Evolutionary conservation across 345 rosid genomes (phyloP).

Genomic region (Hibiscus syriacus): DNA sequence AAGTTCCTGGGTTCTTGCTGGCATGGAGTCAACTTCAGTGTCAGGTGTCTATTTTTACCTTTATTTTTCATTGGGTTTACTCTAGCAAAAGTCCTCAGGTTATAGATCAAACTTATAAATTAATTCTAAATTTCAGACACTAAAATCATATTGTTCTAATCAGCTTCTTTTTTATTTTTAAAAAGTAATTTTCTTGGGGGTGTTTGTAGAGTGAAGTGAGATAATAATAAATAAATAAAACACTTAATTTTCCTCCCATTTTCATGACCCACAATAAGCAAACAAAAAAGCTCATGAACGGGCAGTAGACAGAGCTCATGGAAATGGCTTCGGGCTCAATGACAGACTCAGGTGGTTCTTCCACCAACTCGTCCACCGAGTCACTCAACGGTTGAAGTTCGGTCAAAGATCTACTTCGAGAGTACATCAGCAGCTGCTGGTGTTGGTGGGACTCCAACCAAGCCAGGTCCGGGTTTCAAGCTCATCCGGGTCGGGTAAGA

Average conservation of each 20-base stretch:
- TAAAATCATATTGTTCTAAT: too few relatives aligned
- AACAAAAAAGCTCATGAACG: constrained; percentile 12
- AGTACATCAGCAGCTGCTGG: constrained; percentile 19
- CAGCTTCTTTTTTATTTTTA: too few relatives aligned
- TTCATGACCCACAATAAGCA: constrained; percentile 6
- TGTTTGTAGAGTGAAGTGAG: too few relatives aligned
- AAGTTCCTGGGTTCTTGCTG: neutral
- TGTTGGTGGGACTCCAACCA: neutral
- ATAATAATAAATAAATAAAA: too few relatives aligned
- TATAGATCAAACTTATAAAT: neutral
- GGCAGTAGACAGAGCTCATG: constrained; percentile 28
- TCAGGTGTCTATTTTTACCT: neutral
- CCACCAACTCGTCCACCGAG: constrained; percentile 41
- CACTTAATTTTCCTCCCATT: too few relatives aligned
- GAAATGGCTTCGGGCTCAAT: constrained; percentile 60
- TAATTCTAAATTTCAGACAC: too few relatives aligned
- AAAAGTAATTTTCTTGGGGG: too few relatives aligned
- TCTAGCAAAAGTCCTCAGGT: neutral
- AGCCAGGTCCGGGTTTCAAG: constrained; percentile 18
- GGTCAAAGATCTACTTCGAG: constrained; percentile 49
- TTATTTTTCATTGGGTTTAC: neutral
- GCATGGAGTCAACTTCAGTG: constrained; percentile 11
- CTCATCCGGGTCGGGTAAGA: constrained; percentile 32
- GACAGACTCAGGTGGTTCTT: constrained; percentile 44
- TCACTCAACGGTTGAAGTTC: constrained; percentile 65